A percentile compares a stretch with the other conserved stretches of the same genome.
phyloP scores from a whole-genome alignment of 23 red algal genomes.

The Gracilaria domingensis region DNA sequence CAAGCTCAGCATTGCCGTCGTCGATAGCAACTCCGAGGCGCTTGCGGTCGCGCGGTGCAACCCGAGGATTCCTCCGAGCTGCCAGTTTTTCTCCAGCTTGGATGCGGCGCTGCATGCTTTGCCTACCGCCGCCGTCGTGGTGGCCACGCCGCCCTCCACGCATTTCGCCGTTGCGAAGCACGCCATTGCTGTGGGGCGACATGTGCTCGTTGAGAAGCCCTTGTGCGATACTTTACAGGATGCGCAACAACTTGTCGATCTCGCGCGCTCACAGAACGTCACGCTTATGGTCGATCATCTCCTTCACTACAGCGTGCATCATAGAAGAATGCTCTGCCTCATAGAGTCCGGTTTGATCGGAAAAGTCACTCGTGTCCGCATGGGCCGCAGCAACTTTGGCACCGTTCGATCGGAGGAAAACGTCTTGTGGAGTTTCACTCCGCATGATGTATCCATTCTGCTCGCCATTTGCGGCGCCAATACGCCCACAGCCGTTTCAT shows the following conservation, averaged over 20 bases:
- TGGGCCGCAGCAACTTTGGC: constrained; percentile 67
- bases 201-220: constrained; percentile 83
- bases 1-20: constrained; percentile 29
- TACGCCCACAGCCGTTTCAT: constrained; percentile 25
- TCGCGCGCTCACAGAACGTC: background rate
- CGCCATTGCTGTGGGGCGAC: constrained; percentile 18
- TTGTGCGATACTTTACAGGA: constrained; percentile 39
- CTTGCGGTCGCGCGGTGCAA: background rate
- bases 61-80: background rate
- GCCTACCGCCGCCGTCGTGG: constrained; percentile 46
- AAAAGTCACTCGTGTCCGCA: constrained; percentile 34
- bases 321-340: constrained; percentile 10
- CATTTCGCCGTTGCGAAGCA: constrained; percentile 54
- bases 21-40: constrained; percentile 38
- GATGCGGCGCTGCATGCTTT: background rate
- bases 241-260: constrained; percentile 22
- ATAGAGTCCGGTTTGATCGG: constrained; percentile 48
- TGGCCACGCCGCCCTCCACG: constrained; percentile 58
- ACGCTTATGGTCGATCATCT: constrained; percentile 78
- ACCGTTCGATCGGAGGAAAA: constrained; percentile 73
- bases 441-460: constrained; percentile 77
- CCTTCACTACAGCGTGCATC: constrained; percentile 35
- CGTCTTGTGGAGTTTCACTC: constrained; percentile 67
- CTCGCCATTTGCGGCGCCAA: constrained; percentile 15
- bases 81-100: constrained; percentile 1